Evolutionary conservation across 2,329 filamentous ascomycete genomes (phyloP).

Genomic region (Stemphylium beticola): DNA sequence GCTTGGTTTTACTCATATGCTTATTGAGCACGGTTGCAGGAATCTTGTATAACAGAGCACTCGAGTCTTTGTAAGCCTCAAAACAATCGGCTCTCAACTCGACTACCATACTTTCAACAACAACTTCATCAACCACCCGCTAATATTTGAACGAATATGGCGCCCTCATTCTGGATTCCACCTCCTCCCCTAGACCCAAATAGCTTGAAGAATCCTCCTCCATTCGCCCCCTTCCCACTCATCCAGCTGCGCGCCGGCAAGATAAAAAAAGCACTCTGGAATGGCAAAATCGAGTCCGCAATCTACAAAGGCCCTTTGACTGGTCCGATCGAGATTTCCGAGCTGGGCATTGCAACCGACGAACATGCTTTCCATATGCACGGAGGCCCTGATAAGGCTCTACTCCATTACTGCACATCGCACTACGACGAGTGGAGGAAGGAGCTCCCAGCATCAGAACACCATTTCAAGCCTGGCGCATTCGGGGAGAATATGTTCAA

Average conservation of each 20-base stretch:
- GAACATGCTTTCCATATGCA: conserved; percentile 69
- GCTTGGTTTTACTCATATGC: background rate
- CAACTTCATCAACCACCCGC: background rate
- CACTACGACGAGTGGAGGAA: conserved; percentile 64
- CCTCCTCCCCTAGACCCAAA: conserved; percentile 30
- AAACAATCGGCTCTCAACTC: too few relatives aligned
- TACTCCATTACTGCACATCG: conserved; percentile 65
- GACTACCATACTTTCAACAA: background rate
- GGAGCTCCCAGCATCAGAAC: conserved; percentile 59
- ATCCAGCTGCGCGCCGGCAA: conserved; percentile 64
- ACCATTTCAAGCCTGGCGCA: conserved; percentile 62
- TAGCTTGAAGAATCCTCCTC: conserved; percentile 26
- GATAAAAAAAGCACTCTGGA: conserved; percentile 61
- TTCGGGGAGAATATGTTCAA: conserved; percentile 71
- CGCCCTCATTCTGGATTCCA: conserved; percentile 24
- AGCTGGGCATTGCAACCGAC: conserved; percentile 62
- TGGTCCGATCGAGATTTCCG: conserved; percentile 55
- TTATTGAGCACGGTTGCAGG: background rate
- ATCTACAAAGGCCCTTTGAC: conserved; percentile 61
- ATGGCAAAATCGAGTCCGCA: conserved; percentile 58
- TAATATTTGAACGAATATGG: conserved; percentile 12
- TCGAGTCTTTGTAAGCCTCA: too few relatives aligned
- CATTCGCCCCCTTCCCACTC: conserved; percentile 54
- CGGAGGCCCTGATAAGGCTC: conserved; percentile 67
- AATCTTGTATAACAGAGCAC: background rate